Conservation (phyloP, 108 stramenopile genomes). For the Chaetoceros tenuissimus region DNA sequence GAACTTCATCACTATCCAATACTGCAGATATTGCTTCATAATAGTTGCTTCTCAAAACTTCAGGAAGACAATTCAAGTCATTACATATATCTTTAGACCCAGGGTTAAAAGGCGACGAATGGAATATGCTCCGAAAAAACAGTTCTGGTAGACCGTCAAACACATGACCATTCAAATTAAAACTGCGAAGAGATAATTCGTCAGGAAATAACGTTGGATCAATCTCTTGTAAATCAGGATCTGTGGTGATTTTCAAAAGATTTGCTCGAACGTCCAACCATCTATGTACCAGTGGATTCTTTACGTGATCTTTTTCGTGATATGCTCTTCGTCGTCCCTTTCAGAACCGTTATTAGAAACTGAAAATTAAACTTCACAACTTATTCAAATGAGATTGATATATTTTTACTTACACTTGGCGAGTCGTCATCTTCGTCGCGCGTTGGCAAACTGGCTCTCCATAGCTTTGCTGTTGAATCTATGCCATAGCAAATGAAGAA, state of each 20-base stretch:
- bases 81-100: conserved; percentile 40
- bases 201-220: conserved; percentile 42
- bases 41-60: conserved; percentile 39
- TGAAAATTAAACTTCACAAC: not conserved
- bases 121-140: conserved; percentile 15
- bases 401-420: conserved; percentile 17
- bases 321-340: conserved; percentile 24
- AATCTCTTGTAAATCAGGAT: not conserved
- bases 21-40: conserved; percentile 32
- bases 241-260: not conserved
- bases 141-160: not conserved
- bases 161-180: not conserved
- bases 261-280: conserved; percentile 8
- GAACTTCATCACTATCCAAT: conserved; percentile 25
- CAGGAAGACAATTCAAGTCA: conserved; percentile 45
- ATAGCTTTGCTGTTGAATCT: conserved; percentile 78
- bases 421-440: conserved; percentile 63
- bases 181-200: conserved; percentile 20
- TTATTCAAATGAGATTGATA: not conserved
- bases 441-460: conserved; percentile 70
- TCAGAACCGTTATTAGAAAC: not conserved
- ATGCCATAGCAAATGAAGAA: conserved; percentile 78
- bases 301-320: conserved; percentile 25
- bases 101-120: conserved; percentile 6
- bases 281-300: conserved; percentile 39